Percentiles rank a stretch among this genome's conserved stretches.
Evolutionary conservation across 1,284 basidiomycete genomes (phyloP).

Genomic region (Taiwanofungus camphoratus): DNA sequence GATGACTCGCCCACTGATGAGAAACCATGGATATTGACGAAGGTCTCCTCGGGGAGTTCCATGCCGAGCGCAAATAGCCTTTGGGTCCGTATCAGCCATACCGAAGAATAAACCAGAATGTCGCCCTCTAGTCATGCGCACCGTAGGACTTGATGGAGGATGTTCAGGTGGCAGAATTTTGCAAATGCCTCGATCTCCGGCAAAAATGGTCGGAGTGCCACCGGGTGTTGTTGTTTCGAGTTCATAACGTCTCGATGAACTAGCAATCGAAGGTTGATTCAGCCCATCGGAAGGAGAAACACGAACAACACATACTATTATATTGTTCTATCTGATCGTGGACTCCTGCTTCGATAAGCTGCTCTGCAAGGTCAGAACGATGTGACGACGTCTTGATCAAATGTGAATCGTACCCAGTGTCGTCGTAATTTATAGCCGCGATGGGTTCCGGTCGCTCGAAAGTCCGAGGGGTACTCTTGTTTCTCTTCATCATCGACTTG

Average conservation of each 20-base stretch:
- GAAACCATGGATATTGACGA: conserved; percentile 28
- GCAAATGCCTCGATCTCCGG: conserved; percentile 52
- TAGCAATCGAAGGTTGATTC: conserved; percentile 15
- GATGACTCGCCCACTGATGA: conserved; percentile 26
- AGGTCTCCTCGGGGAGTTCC: conserved; percentile 31
- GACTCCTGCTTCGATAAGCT: conserved; percentile 52
- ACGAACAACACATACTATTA: conserved; percentile 33
- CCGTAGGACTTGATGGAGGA: conserved; percentile 46
- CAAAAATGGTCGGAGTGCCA: conserved; percentile 43
- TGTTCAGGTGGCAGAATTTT: conserved; percentile 42
- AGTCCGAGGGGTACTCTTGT: conserved; percentile 38
- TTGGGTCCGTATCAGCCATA: no score
- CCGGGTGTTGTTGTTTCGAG: conserved; percentile 40
- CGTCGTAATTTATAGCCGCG: conserved; percentile 54
- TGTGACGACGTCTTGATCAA: conserved; percentile 12
- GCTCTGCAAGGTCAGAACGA: neutral
- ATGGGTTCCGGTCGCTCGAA: conserved; percentile 45
- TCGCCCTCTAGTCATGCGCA: conserved; percentile 12
- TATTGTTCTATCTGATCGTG: conserved; percentile 55
- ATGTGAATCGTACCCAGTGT: conserved; percentile 47
- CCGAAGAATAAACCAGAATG: neutral
- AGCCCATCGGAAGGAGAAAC: neutral
- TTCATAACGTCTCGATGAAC: conserved; percentile 44
- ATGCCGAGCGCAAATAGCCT: conserved; percentile 41
- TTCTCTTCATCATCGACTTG: conserved; percentile 54